Evolutionary conservation across 352 stramenopile species (phyloP).

Genomic region (Pythium volutum): DNA sequence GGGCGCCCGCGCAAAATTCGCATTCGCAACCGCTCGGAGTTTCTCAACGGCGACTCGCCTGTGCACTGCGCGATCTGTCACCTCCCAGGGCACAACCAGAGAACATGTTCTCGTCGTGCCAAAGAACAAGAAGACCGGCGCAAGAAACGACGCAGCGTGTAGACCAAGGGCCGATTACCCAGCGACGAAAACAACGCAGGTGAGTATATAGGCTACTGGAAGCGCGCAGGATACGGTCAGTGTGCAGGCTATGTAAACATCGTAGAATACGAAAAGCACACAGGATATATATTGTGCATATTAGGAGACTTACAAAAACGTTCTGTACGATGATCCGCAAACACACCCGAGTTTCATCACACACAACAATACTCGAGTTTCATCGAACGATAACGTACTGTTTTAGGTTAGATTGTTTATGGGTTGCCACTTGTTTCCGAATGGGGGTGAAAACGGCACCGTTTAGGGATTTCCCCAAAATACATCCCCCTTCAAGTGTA

Average conservation of each 20-base stretch:
- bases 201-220: no score
- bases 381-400: background rate
- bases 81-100: background rate
- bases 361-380: background rate
- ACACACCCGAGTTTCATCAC: no score
- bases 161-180: background rate
- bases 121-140: background rate
- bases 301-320: no score
- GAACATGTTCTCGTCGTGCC: background rate
- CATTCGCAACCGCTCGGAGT: conserved; percentile 5
- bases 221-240: no score
- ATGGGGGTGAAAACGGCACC: background rate
- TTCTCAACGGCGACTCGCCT: conserved; percentile 5
- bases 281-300: no score
- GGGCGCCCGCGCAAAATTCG: conserved; percentile 1
- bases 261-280: no score
- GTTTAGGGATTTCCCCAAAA: background rate
- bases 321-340: no score
- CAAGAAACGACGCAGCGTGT: background rate
- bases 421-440: no score
- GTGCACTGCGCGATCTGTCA: background rate
- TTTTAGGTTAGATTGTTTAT: background rate
- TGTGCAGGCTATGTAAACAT: no score
- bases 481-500: no score
- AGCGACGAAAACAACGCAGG: no score